Evolutionary conservation across 129 eudicot genomes (phyloP), one percentile per base, ranked within the genome.

Genomic region (Flaveria ramosissima): DNA sequence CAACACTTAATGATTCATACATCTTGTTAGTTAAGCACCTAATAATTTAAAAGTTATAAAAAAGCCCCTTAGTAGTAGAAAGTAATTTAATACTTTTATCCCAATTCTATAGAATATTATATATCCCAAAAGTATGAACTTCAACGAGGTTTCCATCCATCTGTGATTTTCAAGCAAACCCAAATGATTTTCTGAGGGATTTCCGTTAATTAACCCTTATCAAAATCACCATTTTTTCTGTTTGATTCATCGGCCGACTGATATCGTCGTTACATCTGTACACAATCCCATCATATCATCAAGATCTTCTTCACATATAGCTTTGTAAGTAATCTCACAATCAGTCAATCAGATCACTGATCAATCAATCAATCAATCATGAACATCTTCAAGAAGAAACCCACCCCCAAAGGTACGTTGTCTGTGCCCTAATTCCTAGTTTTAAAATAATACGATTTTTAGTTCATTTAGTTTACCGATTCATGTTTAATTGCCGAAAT

Each of bases 361-460:
- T 36, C 6, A 36, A 80, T 73, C 79, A 45, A 80, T 73, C 79
- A 45, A 80, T 73, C 79, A 52, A 86, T 43, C 70, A 92, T 88
- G 97, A 93, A 89, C 83, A 77, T 90, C 78, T 93, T 93, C 91
- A 67, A 92, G 77, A 93, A 88, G 71, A 93, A 93, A 78, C 97
- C 98, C 63, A 90, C 90, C 13, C 93, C 98, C 83, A 93, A 93
- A 76, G 98, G 98, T 80, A 17, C 74, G 56, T 72, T 84, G 30
- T 74, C 39, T 65, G 85, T 27, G 82, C 76, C 86, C 81, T 76
- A 48, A 47, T 60, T 23, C 26, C 26, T 23, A 23, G 26, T 23
- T 23, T 23, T 23, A 23, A 23, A 23, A 23, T 23, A 23, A 23
- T 36, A 43, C 64, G 36, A 16, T 41, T 79, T 3, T 21, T 71